Evolutionary conservation across 257 asterid genomes (phyloP), one percentile per base, ranked within the genome.

Genomic region (Nicotiana benthamiana): DNA sequence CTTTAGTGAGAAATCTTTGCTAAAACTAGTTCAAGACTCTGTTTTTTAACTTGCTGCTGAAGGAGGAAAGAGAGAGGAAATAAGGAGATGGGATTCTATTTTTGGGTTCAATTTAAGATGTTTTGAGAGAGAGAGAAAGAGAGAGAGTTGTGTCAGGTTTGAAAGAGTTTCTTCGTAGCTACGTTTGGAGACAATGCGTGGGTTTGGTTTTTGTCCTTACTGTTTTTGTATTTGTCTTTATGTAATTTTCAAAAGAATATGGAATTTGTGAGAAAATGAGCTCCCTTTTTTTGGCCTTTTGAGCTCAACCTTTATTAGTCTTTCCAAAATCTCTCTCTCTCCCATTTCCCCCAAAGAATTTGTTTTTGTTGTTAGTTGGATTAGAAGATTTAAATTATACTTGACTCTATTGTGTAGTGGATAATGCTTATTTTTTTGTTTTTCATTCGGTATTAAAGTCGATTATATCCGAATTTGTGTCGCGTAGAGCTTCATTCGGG

Each of bases 221-320:
- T 75, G 86, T 65, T 86, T 70, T 82, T 80, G 88, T 87, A 24
- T 30, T 74, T 82, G 92, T 89, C 89, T 67, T 86, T 85, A 82
- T 80, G 84, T 86, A 82, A 85, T 89, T 83, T 86, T 82, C 82
- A 65, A 89, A 20, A 46, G 91, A 87, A 91, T 88, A 88, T 91
- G 92, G 98, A 92, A 91, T 93, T 91, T 91, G 88, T 87, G 91
- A 86, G 92, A 87, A 89, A 87, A 87, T 92, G 85, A 95, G 92
- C 89, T 75, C 18, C 54, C 74, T 17, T 51, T 18, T 59, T 59
- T 27, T 56, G 61, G 62, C 57, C 10, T 24, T 68, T 46, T 59
- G 18, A 26, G 28, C 26, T 66, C 24, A 82, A 66, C 56, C 28
- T 80, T 76, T 83, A 68, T 84, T 80, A 70, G 36, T 76, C 32